Evolutionary conservation across 768 basidiomycete species (phyloP).

Genomic region (Tricholoma hemisulphureum): DNA sequence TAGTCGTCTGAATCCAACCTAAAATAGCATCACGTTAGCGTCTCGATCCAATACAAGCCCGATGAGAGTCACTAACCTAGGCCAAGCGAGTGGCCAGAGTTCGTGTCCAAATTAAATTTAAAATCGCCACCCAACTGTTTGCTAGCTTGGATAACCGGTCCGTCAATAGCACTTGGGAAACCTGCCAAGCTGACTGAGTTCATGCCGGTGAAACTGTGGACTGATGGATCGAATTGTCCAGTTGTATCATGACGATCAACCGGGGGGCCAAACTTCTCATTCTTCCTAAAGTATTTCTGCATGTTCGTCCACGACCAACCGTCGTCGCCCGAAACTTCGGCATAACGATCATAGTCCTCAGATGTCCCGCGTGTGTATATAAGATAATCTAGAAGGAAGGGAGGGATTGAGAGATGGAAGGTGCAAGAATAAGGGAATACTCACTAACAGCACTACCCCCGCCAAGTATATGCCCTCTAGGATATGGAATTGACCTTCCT

Average conservation of each 20-base stretch:
- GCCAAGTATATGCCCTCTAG: slow-evolving; percentile 25
- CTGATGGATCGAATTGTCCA: slow-evolving; percentile 29
- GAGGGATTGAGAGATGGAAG: slow-evolving; percentile 8
- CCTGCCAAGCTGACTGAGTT: slow-evolving; percentile 25
- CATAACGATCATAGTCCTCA: slow-evolving; percentile 31
- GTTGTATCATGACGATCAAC: slow-evolving; percentile 27
- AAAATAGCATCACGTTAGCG: too few species aligned
- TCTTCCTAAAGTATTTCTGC: slow-evolving; percentile 24
- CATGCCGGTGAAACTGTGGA: slow-evolving; percentile 27
- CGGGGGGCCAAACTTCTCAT: slow-evolving; percentile 26
- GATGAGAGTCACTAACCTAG: slow-evolving; percentile 18
- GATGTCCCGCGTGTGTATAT: slow-evolving; percentile 22
- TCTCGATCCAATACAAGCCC: too few species aligned
- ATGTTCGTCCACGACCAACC: slow-evolving; percentile 32
- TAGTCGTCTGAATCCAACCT: too few species aligned
- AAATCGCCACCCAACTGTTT: slow-evolving; percentile 27
- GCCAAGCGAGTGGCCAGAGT: slow-evolving; percentile 28
- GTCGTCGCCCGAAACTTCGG: slow-evolving; percentile 24
- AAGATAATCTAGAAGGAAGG: too few species aligned
- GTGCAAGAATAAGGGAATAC: neutral
- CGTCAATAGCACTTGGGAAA: slow-evolving; percentile 18
- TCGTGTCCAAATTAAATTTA: slow-evolving; percentile 27
- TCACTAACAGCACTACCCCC: slow-evolving; percentile 25
- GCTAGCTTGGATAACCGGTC: slow-evolving; percentile 28
- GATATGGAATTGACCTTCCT: slow-evolving; percentile 19